Evolutionary conservation across 2,329 filamentous ascomycete species (phyloP).

Genomic region (Bipolaris zeicola): DNA sequence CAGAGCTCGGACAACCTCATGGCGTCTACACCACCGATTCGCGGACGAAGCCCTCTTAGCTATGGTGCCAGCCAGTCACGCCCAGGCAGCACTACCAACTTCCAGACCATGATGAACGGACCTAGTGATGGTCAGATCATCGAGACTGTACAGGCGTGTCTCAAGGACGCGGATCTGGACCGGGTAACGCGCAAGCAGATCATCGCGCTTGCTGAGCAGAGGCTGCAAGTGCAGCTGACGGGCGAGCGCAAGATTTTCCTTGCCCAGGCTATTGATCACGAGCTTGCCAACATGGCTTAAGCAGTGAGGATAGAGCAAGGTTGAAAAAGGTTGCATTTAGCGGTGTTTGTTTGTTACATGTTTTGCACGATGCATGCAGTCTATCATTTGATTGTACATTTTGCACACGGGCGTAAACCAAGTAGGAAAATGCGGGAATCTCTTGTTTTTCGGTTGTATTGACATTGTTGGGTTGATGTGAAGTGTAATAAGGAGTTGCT

Average conservation of each 20-base stretch:
- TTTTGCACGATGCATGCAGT: conserved; percentile 19
- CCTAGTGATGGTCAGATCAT: conserved; percentile 81
- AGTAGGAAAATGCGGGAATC: conserved; percentile 11
- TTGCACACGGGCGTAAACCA: conserved; percentile 11
- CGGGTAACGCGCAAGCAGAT: conserved; percentile 98
- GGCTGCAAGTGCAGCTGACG: conserved; percentile 84
- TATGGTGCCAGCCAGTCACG: conserved; percentile 53
- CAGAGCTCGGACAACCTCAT: conserved; percentile 50
- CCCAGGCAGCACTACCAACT: conserved; percentile 63
- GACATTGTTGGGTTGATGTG: conserved; percentile 7
- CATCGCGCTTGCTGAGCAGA: conserved; percentile 85
- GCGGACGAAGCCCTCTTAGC: conserved; percentile 58
- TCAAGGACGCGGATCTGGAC: conserved; percentile 89
- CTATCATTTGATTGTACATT: conserved; percentile 7
- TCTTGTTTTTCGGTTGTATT: conserved; percentile 7
- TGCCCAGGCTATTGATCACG: conserved; percentile 89
- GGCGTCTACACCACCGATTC: conserved; percentile 44
- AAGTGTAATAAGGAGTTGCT: conserved; percentile 8
- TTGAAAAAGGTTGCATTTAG: conserved; percentile 25
- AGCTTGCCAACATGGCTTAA: conserved; percentile 87
- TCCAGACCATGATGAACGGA: conserved; percentile 63
- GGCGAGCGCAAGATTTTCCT: conserved; percentile 89
- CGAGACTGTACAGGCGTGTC: conserved; percentile 80
- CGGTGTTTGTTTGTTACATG: conserved; percentile 21
- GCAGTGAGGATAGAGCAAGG: conserved; percentile 31